Evolutionary conservation across 1,284 basidiomycete genomes (phyloP), one percentile per base, ranked within the genome.

Genomic region (Coniophora puteana): DNA sequence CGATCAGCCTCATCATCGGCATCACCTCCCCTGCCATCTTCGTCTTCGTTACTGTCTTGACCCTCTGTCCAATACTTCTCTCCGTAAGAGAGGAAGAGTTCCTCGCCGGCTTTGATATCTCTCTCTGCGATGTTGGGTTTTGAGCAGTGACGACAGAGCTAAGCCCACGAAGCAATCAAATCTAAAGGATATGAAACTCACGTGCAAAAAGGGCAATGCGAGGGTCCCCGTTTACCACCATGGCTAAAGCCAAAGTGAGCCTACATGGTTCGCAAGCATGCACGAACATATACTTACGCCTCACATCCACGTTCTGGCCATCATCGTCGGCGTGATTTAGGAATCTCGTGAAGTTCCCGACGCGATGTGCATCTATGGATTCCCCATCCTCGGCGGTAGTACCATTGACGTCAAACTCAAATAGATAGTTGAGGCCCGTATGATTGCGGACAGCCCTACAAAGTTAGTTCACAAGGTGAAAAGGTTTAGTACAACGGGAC

Each of bases 261-360:
- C 31, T 22, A 13, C 11, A 13, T 35, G 11, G 33, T 21, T 6
- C 13, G 10, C 21, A 8, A 16, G 16, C 14, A 14, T 4, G 17
- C 17, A 14, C 33, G 23, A 12, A 8, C 16, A n/a, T 10, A 11
- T 31, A 52, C 65, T 42, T 45, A 78, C 78, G 46, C 14, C 10
- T 40, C 5, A 72, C 66, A 0, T 38, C 38, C 36, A 75, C 74
- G 45, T 79, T 79, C 1, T 59, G 59, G 8, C 47, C 36, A 4
- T 47, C 45, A 5, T 45, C 44, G 0, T 4, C 0, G 1, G 54
- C 52, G 39, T 82, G 73, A 44, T 83, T 83, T 22, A 83, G 60
- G 49, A 72, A 83, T 16, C 80, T 62, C 5, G 71, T 68, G 38
- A 69, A 65, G 52, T 81, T 82, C 0, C 78, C 80, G 2, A 66